These are phyloP conservation scores for Termitomyces eurrhizus DNA, from an alignment of 768 basidiomycete species.

Conservation along the genomic window DNA sequence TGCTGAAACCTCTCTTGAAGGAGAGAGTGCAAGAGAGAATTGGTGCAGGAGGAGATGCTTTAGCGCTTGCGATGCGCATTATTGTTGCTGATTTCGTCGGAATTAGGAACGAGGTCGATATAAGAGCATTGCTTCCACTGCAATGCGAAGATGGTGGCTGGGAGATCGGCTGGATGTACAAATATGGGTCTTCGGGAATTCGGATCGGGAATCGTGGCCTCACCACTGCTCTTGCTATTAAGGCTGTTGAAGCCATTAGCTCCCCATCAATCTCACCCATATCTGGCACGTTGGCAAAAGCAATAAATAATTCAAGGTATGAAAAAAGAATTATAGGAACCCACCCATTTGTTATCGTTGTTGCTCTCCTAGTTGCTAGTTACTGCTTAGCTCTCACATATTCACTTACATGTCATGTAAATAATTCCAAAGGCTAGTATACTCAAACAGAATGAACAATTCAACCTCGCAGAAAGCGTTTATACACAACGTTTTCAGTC, in stretches of 20 bases:
- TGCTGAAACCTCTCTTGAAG: slow-evolving; percentile 36
- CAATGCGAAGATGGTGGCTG: slow-evolving; percentile 57
- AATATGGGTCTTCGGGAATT: slow-evolving; percentile 44
- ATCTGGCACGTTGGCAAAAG: slow-evolving; percentile 19
- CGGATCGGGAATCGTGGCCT: slow-evolving; percentile 53
- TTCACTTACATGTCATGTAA: neutral
- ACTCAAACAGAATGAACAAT: neutral
- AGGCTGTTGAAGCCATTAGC: slow-evolving; percentile 36
- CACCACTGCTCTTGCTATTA: slow-evolving; percentile 50
- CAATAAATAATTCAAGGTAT: slow-evolving; percentile 18
- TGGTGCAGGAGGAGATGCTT: slow-evolving; percentile 44
- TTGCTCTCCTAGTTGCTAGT: neutral
- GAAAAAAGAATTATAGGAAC: neutral
- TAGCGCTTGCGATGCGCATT: slow-evolving; percentile 57
- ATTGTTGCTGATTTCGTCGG: slow-evolving; percentile 39
- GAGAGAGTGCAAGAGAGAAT: slow-evolving; percentile 47
- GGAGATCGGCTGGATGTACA: slow-evolving; percentile 54
- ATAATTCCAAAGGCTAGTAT: neutral
- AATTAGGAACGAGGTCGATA: slow-evolving; percentile 39
- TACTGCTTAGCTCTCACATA: neutral
- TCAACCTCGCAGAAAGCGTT: slow-evolving; percentile 54
- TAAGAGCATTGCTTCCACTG: slow-evolving; percentile 38
- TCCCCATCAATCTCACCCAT: slow-evolving; percentile 8
- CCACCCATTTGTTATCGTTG: neutral
- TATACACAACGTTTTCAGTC: slow-evolving; percentile 84